These are phyloP conservation scores for Curvularia eragrostidis DNA, from an alignment of 2,329 filamentous ascomycete species.

Conservation along the genomic window DNA sequence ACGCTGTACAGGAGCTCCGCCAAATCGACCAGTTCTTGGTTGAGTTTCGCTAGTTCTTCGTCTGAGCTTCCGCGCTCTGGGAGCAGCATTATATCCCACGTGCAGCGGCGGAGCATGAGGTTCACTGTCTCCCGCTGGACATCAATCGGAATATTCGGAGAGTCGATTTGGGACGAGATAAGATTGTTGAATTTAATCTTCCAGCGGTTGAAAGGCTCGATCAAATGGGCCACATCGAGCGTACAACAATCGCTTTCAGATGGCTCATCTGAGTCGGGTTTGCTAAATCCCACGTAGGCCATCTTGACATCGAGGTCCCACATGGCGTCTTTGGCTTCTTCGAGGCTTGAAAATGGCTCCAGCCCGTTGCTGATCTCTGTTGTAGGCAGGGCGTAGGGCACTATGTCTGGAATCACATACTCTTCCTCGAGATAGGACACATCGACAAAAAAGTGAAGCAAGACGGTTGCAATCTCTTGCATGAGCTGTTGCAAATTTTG, in stretches of 20 bases:
- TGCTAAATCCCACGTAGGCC: not conserved
- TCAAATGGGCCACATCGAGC: not conserved
- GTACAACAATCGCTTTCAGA: not conserved
- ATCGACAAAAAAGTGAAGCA: constrained; percentile 16
- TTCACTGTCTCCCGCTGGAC: not conserved
- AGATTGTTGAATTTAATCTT: not conserved
- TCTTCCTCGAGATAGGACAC: constrained; percentile 7
- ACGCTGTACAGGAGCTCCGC: constrained; percentile 3
- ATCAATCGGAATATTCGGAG: not conserved
- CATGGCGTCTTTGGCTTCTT: constrained; percentile 1
- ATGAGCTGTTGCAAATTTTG: constrained; percentile 3
- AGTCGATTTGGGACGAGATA: not conserved
- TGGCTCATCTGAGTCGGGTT: not conserved
- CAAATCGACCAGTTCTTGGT: constrained; percentile 2
- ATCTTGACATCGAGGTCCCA: constrained; percentile 6
- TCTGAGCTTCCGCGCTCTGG: not conserved
- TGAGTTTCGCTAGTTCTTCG: not conserved
- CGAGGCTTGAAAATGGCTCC: not conserved
- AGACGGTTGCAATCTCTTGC: constrained; percentile 16
- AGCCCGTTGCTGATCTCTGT: constrained; percentile 8
- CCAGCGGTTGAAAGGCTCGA: not conserved
- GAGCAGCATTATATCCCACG: not conserved
- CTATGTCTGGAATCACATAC: constrained; percentile 11
- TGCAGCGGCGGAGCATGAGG: not conserved
- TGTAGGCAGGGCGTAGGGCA: constrained; percentile 9